Conservation (phyloP, 140 eudicot species). For the Ambrosia hybrid region DNA sequence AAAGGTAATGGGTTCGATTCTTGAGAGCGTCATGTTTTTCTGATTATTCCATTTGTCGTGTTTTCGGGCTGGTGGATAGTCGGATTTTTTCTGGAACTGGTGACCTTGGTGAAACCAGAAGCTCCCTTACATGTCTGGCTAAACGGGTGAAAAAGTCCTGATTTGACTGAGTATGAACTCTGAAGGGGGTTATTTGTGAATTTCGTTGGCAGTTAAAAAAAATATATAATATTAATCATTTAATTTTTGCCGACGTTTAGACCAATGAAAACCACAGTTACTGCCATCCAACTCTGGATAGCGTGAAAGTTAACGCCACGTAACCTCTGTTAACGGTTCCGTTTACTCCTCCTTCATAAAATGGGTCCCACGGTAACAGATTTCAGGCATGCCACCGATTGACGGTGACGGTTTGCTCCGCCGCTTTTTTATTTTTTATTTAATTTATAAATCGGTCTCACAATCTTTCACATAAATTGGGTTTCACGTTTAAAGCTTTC, state of each 20-base stretch:
- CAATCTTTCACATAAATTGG: too few species aligned
- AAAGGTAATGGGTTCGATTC: too few species aligned
- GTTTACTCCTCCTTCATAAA: slow-evolving; percentile 16
- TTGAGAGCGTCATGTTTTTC: too few species aligned
- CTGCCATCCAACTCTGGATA: neutral
- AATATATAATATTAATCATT: neutral
- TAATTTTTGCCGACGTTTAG: neutral
- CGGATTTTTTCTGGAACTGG: too few species aligned
- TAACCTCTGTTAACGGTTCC: slow-evolving; percentile 27
- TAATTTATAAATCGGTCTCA: slow-evolving; percentile 6
- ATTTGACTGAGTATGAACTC: too few species aligned
- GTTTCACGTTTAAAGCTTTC: slow-evolving; percentile 6
- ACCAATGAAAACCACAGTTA: slow-evolving; percentile 10
- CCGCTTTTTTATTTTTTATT: neutral
- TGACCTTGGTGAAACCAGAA: too few species aligned
- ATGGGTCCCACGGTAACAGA: slow-evolving; percentile 38
- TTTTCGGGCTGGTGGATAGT: too few species aligned
- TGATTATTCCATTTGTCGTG: too few species aligned
- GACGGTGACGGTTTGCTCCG: slow-evolving; percentile 18
- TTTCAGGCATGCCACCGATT: slow-evolving; percentile 33
- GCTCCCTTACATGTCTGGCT: too few species aligned
- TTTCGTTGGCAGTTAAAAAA: too few species aligned
- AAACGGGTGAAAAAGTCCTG: too few species aligned
- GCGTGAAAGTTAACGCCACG: slow-evolving; percentile 28
- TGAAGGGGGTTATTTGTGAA: too few species aligned